Evolutionary conservation across 805 yeast species (phyloP), one percentile per base, ranked within the genome.

Genomic region (Candida coleopterorum): DNA sequence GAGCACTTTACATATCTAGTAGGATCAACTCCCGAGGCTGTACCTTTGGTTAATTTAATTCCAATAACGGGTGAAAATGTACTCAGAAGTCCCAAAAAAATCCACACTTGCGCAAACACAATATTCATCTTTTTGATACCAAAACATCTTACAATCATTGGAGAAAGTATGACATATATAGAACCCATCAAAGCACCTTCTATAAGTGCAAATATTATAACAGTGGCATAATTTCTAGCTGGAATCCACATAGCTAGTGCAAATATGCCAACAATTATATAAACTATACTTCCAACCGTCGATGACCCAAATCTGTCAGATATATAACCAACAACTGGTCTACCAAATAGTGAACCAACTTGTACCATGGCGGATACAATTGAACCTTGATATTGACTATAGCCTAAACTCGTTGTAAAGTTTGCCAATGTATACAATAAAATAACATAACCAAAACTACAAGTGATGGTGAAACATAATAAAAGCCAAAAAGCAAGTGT

Each of bases 11-110:
- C 48, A 55, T 78, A 81, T 46, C 72, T 77, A 7, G 60, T 53
- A 6, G 79, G 72, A 27, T 62, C 63, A 17, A 52, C 53, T 1
- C 32, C 32, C 12, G 42, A 47, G 9, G 46, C 51, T 16, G 48
- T 43, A 8, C 55, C 54, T 16, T 46, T 40, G 39, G 75, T 75
- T 32, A 79, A 58, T 9, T 69, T 55, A 12, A 77, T 62, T 5
- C 85, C 85, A 41, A 80, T 70, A 16, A 79, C 68, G 1, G 85
- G 85, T 1, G 85, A 70, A 1, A 66, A 71, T n/a, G 75, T 53
- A 2, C 77, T 76, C 22, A 74, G 60, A 0, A 58, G 40, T 7
- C 81, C 85, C 30, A 71, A 48, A 24, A 68, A 54, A 10, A 68
- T 46, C 84, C 83, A 79, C 4, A 72, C 44, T 73, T 75, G 64